A percentile compares a stretch with the other conserved stretches of the same genome.
Conservation (phyloP, 345 rosid genomes). For the Excoecaria cochinchinensis region DNA sequence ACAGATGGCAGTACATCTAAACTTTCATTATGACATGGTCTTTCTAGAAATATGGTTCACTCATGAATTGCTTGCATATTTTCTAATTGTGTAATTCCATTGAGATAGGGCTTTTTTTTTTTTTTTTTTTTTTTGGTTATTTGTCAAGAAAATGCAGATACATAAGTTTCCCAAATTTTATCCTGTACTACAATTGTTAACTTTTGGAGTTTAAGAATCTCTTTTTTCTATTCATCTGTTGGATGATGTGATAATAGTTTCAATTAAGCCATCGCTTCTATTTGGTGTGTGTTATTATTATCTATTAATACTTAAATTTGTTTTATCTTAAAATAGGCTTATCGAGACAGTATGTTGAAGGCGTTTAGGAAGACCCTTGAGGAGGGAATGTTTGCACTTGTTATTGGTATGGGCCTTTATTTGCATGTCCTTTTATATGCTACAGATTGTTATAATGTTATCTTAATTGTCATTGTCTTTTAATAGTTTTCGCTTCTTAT, state of each 20-base stretch:
- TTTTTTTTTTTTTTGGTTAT: too few relatives aligned
- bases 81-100: background rate
- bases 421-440: background rate
- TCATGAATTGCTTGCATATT: background rate
- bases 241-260: slow-evolving; percentile 8
- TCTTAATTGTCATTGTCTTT: background rate
- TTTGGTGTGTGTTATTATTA: slow-evolving; percentile 6
- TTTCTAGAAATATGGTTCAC: background rate
- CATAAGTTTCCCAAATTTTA: background rate
- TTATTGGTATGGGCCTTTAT: slow-evolving; percentile 65
- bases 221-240: background rate
- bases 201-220: background rate
- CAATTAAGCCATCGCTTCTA: background rate
- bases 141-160: background rate
- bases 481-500: background rate
- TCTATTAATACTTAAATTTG: slow-evolving; percentile 7
- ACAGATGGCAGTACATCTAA: background rate
- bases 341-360: slow-evolving; percentile 94
- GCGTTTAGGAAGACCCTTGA: slow-evolving; percentile 88
- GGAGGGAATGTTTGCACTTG: slow-evolving; percentile 79
- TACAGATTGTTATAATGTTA: too few relatives aligned
- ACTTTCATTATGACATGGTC: background rate
- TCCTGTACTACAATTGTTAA: background rate
- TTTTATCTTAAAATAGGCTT: slow-evolving; percentile 46
- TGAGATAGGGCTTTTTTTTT: background rate